These are phyloP conservation scores for Gracilariopsis chorda DNA, from an alignment of 23 red algal species.

Conservation along the genomic window DNA sequence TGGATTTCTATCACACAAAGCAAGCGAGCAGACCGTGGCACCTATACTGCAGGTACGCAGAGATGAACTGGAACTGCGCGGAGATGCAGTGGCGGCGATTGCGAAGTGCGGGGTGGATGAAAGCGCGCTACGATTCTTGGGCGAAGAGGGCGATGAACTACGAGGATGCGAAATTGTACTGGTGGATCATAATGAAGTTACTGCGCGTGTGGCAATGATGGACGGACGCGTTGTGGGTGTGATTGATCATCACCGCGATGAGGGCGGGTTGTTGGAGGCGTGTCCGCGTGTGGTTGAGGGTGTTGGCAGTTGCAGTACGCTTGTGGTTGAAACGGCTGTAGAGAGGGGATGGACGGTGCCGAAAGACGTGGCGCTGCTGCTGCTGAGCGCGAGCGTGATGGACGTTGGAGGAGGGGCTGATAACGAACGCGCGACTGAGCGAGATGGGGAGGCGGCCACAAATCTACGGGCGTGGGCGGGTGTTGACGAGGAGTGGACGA, in stretches of 20 bases:
- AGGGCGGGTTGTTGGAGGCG: neutral
- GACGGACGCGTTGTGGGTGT: neutral
- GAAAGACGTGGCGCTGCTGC: neutral
- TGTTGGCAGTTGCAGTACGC: slow-evolving; percentile 24
- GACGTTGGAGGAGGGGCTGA: neutral
- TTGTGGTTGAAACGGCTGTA: neutral
- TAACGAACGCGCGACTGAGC: neutral
- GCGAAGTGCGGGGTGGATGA: neutral
- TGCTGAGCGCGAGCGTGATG: neutral
- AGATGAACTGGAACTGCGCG: neutral
- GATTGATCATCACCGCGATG: slow-evolving; percentile 19
- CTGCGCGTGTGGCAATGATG: neutral
- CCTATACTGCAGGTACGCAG: neutral
- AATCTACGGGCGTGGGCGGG: neutral
- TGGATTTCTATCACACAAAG: neutral
- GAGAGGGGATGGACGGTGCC: neutral
- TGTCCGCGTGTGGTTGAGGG: neutral
- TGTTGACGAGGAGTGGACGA: neutral
- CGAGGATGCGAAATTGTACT: neutral
- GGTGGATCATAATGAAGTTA: slow-evolving; percentile 21
- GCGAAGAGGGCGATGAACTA: neutral
- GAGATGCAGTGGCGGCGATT: neutral
- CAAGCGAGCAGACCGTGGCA: neutral
- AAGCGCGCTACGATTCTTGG: neutral
- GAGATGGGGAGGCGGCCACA: neutral